These are phyloP conservation scores for Blastobotrys niveus DNA, from an alignment of 1,139 yeast species.

Conservation along the genomic window DNA sequence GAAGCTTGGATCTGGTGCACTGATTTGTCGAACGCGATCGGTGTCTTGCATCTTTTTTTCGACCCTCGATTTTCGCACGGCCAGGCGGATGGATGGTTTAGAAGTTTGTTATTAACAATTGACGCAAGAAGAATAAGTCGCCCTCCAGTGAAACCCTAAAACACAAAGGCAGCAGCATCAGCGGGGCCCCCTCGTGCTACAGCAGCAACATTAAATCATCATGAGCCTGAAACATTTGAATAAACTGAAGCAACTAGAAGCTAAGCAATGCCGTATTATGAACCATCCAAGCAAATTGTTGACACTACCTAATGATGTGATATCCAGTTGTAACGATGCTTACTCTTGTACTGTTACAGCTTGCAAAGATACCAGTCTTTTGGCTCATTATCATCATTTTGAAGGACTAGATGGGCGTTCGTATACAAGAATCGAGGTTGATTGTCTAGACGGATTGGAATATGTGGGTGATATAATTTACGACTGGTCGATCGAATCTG, in stretches of 20 bases:
- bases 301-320: background rate
- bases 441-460: constrained; percentile 2
- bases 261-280: constrained; percentile 16
- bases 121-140: too few relatives aligned
- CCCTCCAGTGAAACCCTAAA: too few relatives aligned
- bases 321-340: background rate
- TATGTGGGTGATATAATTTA: constrained; percentile 17
- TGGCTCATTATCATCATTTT: constrained; percentile 18
- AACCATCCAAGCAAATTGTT: constrained; percentile 21
- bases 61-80: too few relatives aligned
- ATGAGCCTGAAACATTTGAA: constrained; percentile 1
- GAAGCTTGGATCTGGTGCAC: too few relatives aligned
- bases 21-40: too few relatives aligned
- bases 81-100: too few relatives aligned
- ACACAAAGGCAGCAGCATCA: too few relatives aligned
- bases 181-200: too few relatives aligned
- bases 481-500: constrained; percentile 16
- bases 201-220: too few relatives aligned
- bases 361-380: constrained; percentile 9
- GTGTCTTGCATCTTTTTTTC: too few relatives aligned
- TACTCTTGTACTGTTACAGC: constrained; percentile 5
- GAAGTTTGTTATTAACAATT: too few relatives aligned
- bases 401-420: background rate
- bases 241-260: constrained; percentile 1
- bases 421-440: constrained; percentile 14